Conservation (phyloP, 2,329 filamentous ascomycete species). For the Phoma sp. region DNA sequence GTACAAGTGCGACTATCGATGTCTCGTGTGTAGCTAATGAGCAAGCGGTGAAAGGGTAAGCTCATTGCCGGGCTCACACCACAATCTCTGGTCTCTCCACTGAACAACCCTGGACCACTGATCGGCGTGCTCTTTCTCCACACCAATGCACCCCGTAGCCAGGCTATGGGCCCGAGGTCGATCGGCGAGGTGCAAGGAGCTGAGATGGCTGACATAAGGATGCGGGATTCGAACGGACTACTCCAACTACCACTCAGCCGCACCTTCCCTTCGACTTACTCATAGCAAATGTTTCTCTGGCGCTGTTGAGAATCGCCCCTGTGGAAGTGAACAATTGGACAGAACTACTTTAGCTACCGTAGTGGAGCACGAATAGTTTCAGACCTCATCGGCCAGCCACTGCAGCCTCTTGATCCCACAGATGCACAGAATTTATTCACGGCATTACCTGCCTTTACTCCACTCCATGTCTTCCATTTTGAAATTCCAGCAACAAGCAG, state of each 20-base stretch:
- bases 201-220: too few relatives aligned
- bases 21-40: background rate
- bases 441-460: background rate
- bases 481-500: background rate
- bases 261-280: slow-evolving; percentile 8
- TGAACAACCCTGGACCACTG: slow-evolving; percentile 3
- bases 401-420: slow-evolving; percentile 4
- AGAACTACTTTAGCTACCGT: slow-evolving; percentile 13
- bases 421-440: background rate
- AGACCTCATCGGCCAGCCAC: background rate
- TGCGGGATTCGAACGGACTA: background rate
- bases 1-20: background rate
- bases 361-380: slow-evolving; percentile 13
- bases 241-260: background rate
- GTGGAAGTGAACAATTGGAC: slow-evolving; percentile 1
- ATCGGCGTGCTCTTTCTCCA: slow-evolving; percentile 13
- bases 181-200: background rate
- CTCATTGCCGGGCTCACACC: background rate
- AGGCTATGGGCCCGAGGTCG: slow-evolving; percentile 2
- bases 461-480: background rate
- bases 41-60: slow-evolving; percentile 2
- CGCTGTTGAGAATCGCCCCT: slow-evolving; percentile 2
- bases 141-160: slow-evolving; percentile 1
- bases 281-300: slow-evolving; percentile 9
- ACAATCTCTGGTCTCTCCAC: background rate